Evolutionary conservation across 139 green algal species (phyloP).

Genomic region (Ettlia oleoabundans): DNA sequence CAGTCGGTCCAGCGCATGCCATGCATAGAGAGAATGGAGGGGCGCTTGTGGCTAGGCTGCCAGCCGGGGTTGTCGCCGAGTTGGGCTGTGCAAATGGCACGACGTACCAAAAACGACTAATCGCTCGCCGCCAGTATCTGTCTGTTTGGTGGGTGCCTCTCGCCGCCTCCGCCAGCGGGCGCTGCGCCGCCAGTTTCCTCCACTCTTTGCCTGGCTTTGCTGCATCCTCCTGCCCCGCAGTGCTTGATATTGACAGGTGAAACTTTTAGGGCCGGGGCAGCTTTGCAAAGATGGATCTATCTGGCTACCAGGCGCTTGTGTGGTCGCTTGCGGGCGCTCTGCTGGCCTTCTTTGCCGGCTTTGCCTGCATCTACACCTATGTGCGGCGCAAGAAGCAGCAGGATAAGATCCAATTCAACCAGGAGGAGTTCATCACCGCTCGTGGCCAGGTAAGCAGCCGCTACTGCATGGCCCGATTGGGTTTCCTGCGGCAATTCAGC

Average conservation of each 20-base stretch:
- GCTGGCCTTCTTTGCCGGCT: constrained; percentile 8
- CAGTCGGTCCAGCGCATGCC: too few relatives aligned
- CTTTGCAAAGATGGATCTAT: constrained; percentile 5
- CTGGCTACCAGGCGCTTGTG: constrained; percentile 16
- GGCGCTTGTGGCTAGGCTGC: too few relatives aligned
- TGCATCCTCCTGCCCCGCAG: neutral
- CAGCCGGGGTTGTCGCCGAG: too few relatives aligned
- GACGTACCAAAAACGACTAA: too few relatives aligned
- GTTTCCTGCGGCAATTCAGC: too few relatives aligned
- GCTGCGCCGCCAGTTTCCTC: neutral
- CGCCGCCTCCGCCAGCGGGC: too few relatives aligned
- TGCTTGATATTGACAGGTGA: too few relatives aligned
- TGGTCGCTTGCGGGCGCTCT: constrained; percentile 13
- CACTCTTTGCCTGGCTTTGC: too few relatives aligned
- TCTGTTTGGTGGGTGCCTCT: too few relatives aligned
- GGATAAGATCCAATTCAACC: constrained; percentile 1
- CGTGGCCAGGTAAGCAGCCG: constrained; percentile 27
- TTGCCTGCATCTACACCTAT: constrained; percentile 12
- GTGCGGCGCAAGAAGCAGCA: neutral
- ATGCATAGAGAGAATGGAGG: too few relatives aligned
- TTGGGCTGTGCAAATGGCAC: too few relatives aligned
- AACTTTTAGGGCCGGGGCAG: neutral
- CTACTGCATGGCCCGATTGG: neutral
- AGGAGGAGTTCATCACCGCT: constrained; percentile 71
- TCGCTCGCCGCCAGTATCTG: too few relatives aligned